A percentile compares a stretch with the other conserved stretches of the same genome.
phyloP scores from a whole-genome alignment of 306 rosid species.

The Dalbergia cochinchinensis region DNA sequence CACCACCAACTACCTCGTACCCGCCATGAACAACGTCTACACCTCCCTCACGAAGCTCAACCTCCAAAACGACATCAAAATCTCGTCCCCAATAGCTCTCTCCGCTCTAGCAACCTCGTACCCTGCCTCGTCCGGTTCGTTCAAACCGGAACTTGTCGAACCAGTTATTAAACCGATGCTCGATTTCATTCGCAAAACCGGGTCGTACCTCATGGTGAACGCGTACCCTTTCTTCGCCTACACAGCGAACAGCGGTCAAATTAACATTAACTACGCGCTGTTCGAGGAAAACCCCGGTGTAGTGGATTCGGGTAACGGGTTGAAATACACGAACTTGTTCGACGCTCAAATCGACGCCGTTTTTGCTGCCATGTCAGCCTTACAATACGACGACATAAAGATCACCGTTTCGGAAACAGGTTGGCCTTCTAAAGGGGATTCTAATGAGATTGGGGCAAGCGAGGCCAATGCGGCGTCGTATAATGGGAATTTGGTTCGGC shows the following conservation, averaged over 20 bases:
- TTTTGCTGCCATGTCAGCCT: slow-evolving; percentile 74
- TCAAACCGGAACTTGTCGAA: slow-evolving; percentile 65
- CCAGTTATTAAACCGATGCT: slow-evolving; percentile 82
- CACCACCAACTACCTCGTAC: slow-evolving; percentile 69
- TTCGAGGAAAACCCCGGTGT: slow-evolving; percentile 67
- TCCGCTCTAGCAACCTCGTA: slow-evolving; percentile 65
- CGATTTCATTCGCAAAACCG: slow-evolving; percentile 59
- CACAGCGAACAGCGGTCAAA: slow-evolving; percentile 52
- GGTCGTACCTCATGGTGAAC: slow-evolving; percentile 77
- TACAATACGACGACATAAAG: slow-evolving; percentile 65
- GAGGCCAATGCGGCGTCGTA: slow-evolving; percentile 78
- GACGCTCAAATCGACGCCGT: slow-evolving; percentile 94
- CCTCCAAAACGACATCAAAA: slow-evolving; percentile 57
- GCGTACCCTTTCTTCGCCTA: slow-evolving; percentile 88
- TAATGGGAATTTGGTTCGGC: slow-evolving; percentile 72
- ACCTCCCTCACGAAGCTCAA: slow-evolving; percentile 53
- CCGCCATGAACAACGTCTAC: slow-evolving; percentile 79
- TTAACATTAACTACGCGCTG: slow-evolving; percentile 70
- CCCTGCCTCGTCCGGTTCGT: slow-evolving; percentile 84
- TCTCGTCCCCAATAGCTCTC: slow-evolving; percentile 83
- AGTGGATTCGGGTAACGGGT: slow-evolving; percentile 78
- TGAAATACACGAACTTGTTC: slow-evolving; percentile 58
- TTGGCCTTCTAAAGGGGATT: slow-evolving; percentile 87
- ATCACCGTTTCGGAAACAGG: slow-evolving; percentile 75
- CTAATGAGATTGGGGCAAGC: slow-evolving; percentile 68